Conservation (phyloP, 495 filamentous ascomycete species). For the Usnea hakonensis region DNA sequence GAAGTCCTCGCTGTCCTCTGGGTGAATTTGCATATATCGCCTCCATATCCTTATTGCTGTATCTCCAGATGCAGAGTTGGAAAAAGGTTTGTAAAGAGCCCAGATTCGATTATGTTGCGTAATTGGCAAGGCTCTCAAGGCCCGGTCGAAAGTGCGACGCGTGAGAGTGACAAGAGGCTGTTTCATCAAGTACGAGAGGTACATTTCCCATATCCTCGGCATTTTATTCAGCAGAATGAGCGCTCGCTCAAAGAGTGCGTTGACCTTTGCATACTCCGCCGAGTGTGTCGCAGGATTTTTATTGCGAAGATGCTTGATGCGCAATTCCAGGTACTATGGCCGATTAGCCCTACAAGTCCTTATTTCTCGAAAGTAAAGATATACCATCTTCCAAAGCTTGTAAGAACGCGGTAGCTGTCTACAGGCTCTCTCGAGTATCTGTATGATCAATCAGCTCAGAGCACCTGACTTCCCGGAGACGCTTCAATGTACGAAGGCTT, state of each 20-base stretch:
- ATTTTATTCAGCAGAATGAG: constrained; percentile 97
- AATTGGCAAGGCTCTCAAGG: constrained; percentile 86
- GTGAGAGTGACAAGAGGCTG: constrained; percentile 91
- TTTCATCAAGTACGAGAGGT: constrained; percentile 79
- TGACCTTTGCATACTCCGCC: constrained; percentile 84
- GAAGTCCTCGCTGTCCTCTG: constrained; percentile 92
- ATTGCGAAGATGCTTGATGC: constrained; percentile 71
- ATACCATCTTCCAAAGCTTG: constrained; percentile 89
- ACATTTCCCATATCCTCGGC: constrained; percentile 98
- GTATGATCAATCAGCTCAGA: background rate
- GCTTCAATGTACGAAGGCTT: constrained; percentile 57
- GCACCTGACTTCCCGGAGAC: background rate
- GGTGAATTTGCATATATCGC: constrained; percentile 96
- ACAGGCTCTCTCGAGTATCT: constrained; percentile 75
- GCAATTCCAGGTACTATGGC: constrained; percentile 65
- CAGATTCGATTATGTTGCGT: constrained; percentile 98
- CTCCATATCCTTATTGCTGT: constrained; percentile 92
- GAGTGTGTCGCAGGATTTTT: constrained; percentile 77
- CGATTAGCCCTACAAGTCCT: background rate
- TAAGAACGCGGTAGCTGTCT: constrained; percentile 85
- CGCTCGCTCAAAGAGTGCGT: constrained; percentile 89
- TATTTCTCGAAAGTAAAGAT: background rate
- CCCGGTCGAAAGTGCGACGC: constrained; percentile 85
- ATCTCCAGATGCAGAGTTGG: constrained; percentile 82
- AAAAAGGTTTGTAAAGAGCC: constrained; percentile 85